Conservation (phyloP, 805 yeast genomes). For the Saccharomycopsis fodiens region DNA sequence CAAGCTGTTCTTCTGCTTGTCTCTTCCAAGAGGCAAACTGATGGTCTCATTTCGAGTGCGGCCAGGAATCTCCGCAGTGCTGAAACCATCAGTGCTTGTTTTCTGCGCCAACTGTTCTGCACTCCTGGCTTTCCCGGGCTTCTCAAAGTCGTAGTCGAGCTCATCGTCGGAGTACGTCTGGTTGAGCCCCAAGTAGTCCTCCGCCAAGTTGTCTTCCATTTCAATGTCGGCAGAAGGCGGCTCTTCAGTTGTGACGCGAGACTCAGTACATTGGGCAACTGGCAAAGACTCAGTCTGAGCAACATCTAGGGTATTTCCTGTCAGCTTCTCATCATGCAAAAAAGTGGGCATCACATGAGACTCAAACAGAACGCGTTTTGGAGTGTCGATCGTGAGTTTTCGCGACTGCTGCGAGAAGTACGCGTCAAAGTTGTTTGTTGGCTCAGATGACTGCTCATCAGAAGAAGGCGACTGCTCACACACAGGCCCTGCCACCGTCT, state of each 20-base stretch:
- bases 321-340: not conserved
- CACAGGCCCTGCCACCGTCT: no score
- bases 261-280: not conserved
- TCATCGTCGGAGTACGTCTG: conserved; percentile 11
- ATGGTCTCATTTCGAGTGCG: conserved; percentile 10
- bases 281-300: no score
- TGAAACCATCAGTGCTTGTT: not conserved
- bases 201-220: conserved; percentile 5
- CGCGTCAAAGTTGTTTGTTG: not conserved
- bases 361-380: no score
- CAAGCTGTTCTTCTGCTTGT: not conserved
- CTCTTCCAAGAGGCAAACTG: conserved; percentile 9
- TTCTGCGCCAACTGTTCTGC: not conserved
- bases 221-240: not conserved
- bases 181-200: conserved; percentile 3
- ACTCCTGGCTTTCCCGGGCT: not conserved
- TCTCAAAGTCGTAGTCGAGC: not conserved
- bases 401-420: not conserved
- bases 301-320: no score
- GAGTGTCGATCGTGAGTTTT: not conserved
- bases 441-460: not conserved
- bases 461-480: not conserved
- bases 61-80: no score
- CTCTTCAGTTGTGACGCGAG: not conserved
- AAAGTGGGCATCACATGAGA: not conserved